A percentile compares a stretch with the other conserved stretches of the same genome.
These are phyloP conservation scores for Friedmanniomyces simplex DNA, from an alignment of 495 filamentous ascomycete genomes.

Conservation along the genomic window DNA sequence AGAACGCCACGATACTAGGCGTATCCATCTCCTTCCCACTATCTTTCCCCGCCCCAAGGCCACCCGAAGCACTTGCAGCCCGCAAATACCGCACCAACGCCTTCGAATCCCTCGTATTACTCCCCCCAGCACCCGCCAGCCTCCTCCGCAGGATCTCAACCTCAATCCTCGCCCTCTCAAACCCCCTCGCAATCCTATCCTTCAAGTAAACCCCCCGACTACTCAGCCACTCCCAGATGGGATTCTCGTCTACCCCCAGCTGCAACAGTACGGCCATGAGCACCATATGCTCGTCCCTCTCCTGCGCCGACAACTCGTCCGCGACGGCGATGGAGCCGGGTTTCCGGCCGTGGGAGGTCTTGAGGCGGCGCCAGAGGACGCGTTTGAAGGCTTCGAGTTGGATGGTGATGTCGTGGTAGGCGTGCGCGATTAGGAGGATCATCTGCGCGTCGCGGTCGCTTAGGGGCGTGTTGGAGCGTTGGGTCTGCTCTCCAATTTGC, in stretches of 20 bases:
- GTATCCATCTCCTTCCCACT: slow-evolving; percentile 54
- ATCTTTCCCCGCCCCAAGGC: slow-evolving; percentile 36
- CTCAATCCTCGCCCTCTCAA: slow-evolving; percentile 75
- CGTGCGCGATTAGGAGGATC: slow-evolving; percentile 78
- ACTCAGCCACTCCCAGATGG: slow-evolving; percentile 88
- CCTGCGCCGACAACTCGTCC: slow-evolving; percentile 39
- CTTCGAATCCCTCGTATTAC: slow-evolving; percentile 57
- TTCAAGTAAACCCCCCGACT: slow-evolving; percentile 83
- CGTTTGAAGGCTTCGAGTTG: slow-evolving; percentile 79
- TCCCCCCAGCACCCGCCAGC: slow-evolving; percentile 44
- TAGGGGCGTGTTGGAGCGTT: slow-evolving; percentile 37
- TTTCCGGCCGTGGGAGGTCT: slow-evolving; percentile 27
- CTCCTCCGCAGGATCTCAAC: slow-evolving; percentile 81
- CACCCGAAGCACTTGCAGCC: slow-evolving; percentile 59
- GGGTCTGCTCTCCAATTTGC: slow-evolving; percentile 44
- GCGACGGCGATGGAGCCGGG: slow-evolving; percentile 8
- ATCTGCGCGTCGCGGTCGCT: slow-evolving; percentile 58
- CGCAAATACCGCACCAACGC: slow-evolving; percentile 63
- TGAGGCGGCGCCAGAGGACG: slow-evolving; percentile 72
- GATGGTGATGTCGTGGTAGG: slow-evolving; percentile 84
- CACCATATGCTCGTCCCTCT: slow-evolving; percentile 80
- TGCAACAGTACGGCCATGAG: slow-evolving; percentile 79
- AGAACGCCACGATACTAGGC: slow-evolving; percentile 69
- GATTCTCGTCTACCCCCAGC: slow-evolving; percentile 87
- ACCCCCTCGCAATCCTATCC: slow-evolving; percentile 63